Base-by-base conservation (phyloP, 2,329 filamentous ascomycete species). In the Fusarium austroafricanum region DNA sequence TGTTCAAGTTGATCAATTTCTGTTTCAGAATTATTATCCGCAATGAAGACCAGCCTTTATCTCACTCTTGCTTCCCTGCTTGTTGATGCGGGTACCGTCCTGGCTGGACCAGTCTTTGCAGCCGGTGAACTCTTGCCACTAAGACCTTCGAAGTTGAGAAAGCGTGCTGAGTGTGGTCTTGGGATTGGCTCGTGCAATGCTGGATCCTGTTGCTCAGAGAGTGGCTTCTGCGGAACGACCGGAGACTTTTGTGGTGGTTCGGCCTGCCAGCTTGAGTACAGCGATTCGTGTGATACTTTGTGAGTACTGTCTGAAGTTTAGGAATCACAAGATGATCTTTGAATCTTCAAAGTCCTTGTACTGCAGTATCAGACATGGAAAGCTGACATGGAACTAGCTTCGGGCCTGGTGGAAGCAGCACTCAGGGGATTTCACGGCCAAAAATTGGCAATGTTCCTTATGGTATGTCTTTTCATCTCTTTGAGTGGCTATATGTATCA, bases 211-310 rank as follows among this genome's bases (percentile, higher is more conserved):
- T 81, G 79, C 54, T 81, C 79, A 17, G 77, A 75, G 55, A 69
- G 68, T 50, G 79, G 79, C 35, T 78, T 74, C 67, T 81, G 80
- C 72, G 80, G 80, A 52, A 79, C 72, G 5, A 70, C 70, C 17
- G 59, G 52, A 29, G 75, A 76, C 15, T 80, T 74, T 58, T 81
- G 80, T 58, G 74, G 67, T 43, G 79, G 79, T 29, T 79, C 78
- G 6, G 71, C 73, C 40, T 81, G 80, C 59, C 80, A 80, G 60
- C 68, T 82, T 37, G 75, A 77, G 12, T 82, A 78, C 67, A 78
- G 79, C 59, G 77, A 80, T 55, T 72, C 75, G 38, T 81, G 80
- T 75, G 78, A 81, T 61, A 79, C 79, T 62, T 77, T 80, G 79
- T 81, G 71, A 77, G 80, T 74, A 21, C 58, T 23, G n/a, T 26